A percentile compares a stretch with the other conserved stretches of the same genome.
Conservation (phyloP, 2,329 filamentous ascomycete species). For the Colletotrichum lupini region DNA sequence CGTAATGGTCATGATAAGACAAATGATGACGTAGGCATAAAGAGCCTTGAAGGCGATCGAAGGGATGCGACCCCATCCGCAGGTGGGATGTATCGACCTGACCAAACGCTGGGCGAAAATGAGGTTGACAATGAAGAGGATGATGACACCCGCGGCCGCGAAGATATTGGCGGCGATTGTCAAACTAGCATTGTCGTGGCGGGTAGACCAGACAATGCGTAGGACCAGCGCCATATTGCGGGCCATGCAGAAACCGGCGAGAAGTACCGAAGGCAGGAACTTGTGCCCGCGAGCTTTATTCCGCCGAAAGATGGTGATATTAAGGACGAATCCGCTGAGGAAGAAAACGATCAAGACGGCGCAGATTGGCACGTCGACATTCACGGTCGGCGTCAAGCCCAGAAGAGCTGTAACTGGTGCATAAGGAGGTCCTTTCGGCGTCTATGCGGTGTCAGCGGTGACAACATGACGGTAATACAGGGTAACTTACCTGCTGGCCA, state of each 20-base stretch:
- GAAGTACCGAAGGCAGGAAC: not conserved
- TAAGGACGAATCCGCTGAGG: not conserved
- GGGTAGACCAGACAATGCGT: not conserved
- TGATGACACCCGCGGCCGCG: not conserved
- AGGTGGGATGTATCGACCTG: not conserved
- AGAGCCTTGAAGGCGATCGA: not conserved
- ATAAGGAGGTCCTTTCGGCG: not conserved
- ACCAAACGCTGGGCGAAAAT: not conserved
- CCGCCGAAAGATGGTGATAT: not conserved
- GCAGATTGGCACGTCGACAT: not conserved
- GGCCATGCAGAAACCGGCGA: not conserved
- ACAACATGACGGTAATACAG: not conserved
- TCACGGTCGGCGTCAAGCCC: not conserved
- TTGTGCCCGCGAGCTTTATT: not conserved
- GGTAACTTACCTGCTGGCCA: not conserved
- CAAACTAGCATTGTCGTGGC: not conserved
- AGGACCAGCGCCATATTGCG: not conserved
- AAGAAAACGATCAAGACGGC: not conserved
- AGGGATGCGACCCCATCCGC: not conserved
- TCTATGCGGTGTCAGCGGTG: not conserved
- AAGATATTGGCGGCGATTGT: not conserved
- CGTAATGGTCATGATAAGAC: not conserved
- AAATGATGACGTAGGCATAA: not conserved
- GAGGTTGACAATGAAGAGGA: not conserved
- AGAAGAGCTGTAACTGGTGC: not conserved